Evolutionary conservation across 768 basidiomycete species (phyloP).

Genomic region (Termitomyces sp.): DNA sequence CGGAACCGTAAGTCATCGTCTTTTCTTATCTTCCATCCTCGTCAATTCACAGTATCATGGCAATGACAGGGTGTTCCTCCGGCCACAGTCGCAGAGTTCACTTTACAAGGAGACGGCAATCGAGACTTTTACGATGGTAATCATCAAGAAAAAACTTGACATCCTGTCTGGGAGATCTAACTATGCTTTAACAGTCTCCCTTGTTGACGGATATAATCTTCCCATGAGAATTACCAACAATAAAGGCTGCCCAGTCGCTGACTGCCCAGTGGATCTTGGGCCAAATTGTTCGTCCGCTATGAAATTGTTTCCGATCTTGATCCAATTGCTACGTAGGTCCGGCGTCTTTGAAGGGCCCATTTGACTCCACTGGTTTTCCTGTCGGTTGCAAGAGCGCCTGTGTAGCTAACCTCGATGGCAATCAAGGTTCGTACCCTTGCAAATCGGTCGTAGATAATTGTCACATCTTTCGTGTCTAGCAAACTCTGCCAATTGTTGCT

Average conservation of each 20-base stretch:
- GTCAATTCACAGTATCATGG: not conserved
- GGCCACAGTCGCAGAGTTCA: constrained; percentile 67
- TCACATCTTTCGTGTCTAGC: constrained; percentile 6
- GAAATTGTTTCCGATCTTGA: not conserved
- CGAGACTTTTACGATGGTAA: constrained; percentile 60
- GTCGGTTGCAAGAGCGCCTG: constrained; percentile 57
- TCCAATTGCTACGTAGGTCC: constrained; percentile 28
- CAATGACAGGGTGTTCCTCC: constrained; percentile 55
- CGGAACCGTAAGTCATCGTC: constrained; percentile 39
- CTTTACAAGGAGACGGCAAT: constrained; percentile 40
- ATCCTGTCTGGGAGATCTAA: not conserved
- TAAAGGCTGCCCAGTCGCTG: constrained; percentile 41
- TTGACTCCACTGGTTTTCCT: constrained; percentile 40
- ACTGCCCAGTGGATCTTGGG: constrained; percentile 53
- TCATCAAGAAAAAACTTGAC: not conserved
- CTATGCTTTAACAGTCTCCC: constrained; percentile 34
- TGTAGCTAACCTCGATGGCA: constrained; percentile 28
- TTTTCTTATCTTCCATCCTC: not conserved
- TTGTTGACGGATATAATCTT: constrained; percentile 59
- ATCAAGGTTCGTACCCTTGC: constrained; percentile 16
- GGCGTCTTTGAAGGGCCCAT: constrained; percentile 41
- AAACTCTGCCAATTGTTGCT: constrained; percentile 36
- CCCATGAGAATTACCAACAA: constrained; percentile 51
- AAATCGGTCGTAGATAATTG: not conserved
- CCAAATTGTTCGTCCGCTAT: constrained; percentile 36